phyloP scores from a whole-genome alignment of 768 basidiomycete genomes.

The Mrakia hoshinonis region DNA sequence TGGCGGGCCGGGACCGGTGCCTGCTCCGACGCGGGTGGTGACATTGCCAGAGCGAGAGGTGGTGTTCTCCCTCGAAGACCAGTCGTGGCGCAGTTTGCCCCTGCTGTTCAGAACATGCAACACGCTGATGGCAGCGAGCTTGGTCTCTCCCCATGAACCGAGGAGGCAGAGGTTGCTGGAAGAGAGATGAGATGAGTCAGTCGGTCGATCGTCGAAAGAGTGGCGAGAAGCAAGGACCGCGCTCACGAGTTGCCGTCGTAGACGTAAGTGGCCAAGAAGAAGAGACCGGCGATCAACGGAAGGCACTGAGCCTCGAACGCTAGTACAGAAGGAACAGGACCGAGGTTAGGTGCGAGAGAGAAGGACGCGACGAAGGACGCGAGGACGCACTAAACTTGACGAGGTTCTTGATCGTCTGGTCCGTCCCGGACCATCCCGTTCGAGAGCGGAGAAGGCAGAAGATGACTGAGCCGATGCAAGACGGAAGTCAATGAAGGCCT shows the following conservation, averaged over 20 bases:
- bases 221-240: neutral
- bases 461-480: too few species aligned
- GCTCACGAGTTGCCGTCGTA: neutral
- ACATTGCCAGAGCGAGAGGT: neutral
- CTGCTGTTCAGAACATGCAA: too few species aligned
- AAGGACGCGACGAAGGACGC: too few species aligned
- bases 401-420: too few species aligned
- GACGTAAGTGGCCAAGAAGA: neutral
- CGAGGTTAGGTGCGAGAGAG: too few species aligned
- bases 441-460: too few species aligned
- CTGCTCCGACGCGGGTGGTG: neutral
- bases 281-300: neutral
- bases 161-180: neutral
- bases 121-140: too few species aligned
- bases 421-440: too few species aligned
- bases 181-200: neutral
- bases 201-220: neutral
- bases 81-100: too few species aligned
- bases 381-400: too few species aligned
- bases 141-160: too few species aligned
- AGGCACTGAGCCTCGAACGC: slow-evolving; percentile 1
- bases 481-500: too few species aligned
- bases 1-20: neutral
- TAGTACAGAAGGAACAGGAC: neutral
- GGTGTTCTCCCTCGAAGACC: neutral